Base-by-base conservation (phyloP, 225 moss, liverwort and hornwort species). In the Antitrichia curtipendula region DNA sequence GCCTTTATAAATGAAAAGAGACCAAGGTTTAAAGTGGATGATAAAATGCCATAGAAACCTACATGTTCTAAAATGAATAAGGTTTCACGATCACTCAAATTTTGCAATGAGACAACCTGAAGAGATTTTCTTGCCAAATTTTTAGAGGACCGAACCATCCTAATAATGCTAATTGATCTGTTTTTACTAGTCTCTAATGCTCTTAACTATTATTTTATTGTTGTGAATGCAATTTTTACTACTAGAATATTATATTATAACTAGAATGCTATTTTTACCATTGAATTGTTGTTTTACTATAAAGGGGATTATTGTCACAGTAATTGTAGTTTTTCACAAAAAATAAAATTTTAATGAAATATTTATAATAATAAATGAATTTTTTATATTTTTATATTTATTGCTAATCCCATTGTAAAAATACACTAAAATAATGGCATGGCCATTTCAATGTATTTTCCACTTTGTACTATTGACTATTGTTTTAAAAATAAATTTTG, bases 291-390 rank as follows among this genome's bases (percentile, higher is more conserved):
- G 9, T 41, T 41, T 41, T 15, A 16, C 5, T 8, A 41, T 4
- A 0, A n/a, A n/a, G n/a, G n/a, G n/a, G n/a, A n/a, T n/a, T 27
- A 41, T 41, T 25, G 3, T 27, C 2, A 0, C 0, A 27, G 0
- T 16, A 8, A 27, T 41, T 70, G 8, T 14, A 69, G 1, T 9
- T 27, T 70, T 40, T 18, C 24, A 7, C 4, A 24, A 22, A 12
- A 34, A 38, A 23, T 38, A 21, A 66, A 22, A 12, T 2, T 38
- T 22, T 23, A 12, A 13, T 22, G 38, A 38, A 68, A 4, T 38
- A 23, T 23, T 23, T 65, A 69, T 0, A 23, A 20, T 38, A 66
- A 22, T 65, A 21, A 66, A 66, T 66, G 6, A 38, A 12, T 22
- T n/a, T 22, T 65, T 5, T 16, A 19, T 64, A 19, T 36, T 0